Conservation (phyloP, 306 rosid species). For the Glycyrrhiza uralensis region DNA sequence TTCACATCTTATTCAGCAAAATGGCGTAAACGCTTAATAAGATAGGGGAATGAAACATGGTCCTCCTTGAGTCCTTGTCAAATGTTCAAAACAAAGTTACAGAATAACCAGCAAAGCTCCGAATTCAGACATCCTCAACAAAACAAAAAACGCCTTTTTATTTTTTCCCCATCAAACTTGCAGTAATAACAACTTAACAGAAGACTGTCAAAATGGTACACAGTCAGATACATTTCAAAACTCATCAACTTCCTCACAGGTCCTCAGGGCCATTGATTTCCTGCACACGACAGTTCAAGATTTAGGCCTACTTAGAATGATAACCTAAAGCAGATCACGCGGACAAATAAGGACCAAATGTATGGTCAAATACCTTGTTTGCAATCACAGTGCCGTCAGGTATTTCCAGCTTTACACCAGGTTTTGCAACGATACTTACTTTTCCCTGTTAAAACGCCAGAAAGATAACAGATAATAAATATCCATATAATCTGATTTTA, state of each 20-base stretch:
- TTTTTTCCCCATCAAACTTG: constrained; percentile 13
- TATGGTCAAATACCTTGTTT: constrained; percentile 53
- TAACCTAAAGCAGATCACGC: background rate
- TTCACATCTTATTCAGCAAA: background rate
- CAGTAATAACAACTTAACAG: background rate
- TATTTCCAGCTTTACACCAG: constrained; percentile 60
- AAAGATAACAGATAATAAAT: constrained; percentile 6
- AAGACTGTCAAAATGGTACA: background rate
- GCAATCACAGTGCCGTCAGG: constrained; percentile 57
- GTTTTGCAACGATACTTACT: constrained; percentile 51
- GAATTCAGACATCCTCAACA: constrained; percentile 13
- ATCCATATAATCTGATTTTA: background rate
- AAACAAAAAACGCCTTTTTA: constrained; percentile 4
- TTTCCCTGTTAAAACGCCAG: constrained; percentile 54
- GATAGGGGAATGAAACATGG: background rate
- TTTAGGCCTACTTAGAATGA: constrained; percentile 4
- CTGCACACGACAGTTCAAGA: constrained; percentile 33
- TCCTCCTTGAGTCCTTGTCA: background rate
- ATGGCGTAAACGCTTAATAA: background rate
- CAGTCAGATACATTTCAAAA: background rate
- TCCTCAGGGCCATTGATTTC: constrained; percentile 66
- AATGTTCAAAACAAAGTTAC: constrained; percentile 6
- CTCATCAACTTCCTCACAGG: constrained; percentile 32
- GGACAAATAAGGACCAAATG: background rate
- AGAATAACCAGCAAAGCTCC: constrained; percentile 2